Base-by-base conservation (phyloP, 768 basidiomycete species). In the Lactifluus hygrophoroides region DNA sequence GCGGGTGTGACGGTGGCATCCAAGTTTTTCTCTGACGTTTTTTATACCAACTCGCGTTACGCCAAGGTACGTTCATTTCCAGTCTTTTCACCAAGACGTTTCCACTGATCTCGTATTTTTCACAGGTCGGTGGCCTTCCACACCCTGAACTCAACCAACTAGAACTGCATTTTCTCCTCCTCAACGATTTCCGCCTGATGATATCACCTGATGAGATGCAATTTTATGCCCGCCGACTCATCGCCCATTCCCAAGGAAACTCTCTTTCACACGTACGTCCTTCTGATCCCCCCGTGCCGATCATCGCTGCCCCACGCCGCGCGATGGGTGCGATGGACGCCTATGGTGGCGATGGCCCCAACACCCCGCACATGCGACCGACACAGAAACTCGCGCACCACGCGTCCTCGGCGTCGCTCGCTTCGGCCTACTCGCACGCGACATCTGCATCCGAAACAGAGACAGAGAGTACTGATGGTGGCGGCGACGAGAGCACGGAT, bases 1-100 rank as follows among this genome's bases (percentile, higher is more conserved):
- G 94, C 96, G 0, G 96, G 96, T 10, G 90, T 99, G 46, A 98
- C 96, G 3, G 95, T 99, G n/a, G 95, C 95, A 23, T 93, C 90
- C 76, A 99, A 99, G 72, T 99, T 98, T 70, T 98, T 98, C 69
- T 90, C 86, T 55, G 96, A 98, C 70, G 93, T 99, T 3, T 99
- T 99, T 67, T 98, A 99, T 73, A 97, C 96, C 16, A 99, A 99
- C 67, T 96, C 95, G 9, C 80, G 95, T 30, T 99, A 99, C 69
- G 96, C 96, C 53, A 99, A 98, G 83, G 93, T 91, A 56, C 27
- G 81, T 73, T 45, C 35, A 40, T 37, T 46, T 35, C 47, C 51
- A 51, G n/a, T 17, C 49, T 62, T 63, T 44, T 6, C 42, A 10
- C 51, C 55, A 42, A 32, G 42, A 45, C 42, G 1, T 23, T 17